Evolutionary conservation across 2,329 filamentous ascomycete species (phyloP), one percentile per base, ranked within the genome.

Genomic region (Diaporthe ampelina): DNA sequence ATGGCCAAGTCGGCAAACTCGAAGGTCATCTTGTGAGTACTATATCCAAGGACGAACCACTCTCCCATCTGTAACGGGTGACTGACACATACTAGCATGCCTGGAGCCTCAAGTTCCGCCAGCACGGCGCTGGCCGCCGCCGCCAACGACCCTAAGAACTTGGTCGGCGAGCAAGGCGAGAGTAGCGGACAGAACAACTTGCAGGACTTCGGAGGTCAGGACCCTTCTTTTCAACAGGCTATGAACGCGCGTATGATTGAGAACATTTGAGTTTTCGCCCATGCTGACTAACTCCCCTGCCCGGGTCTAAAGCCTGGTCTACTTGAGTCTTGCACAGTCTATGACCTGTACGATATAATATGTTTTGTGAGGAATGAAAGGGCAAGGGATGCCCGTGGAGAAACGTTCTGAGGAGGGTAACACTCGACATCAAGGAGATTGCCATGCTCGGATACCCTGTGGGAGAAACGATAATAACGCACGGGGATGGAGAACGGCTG

Each of bases 1-100:
- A 99, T 99, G 96, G 97, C 97, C 79, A 98, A 98, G 90, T 91
- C 91, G 0, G 94, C 95, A 63, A 97, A 95, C 85, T 90, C 88
- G 84, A 97, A 97, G 86, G 93, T 97, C 80, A 95, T 96, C 79
- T 96, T 97, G 40, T 43, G 40, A 43, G 40, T 43, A 17, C 13
- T 43, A 43, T 43, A 3, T 15, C 13, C 40, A 1, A 17, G 40
- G 40, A 4, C 13, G 13, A 43, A 43, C 3, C 13, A 43, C 40
- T 13, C 13, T 17, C 13, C 37, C 13, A 40, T 40, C 37, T 40
- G 37, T 40, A 40, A 15, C 15, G 17, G 13, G 13, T 43, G 40
- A 43, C 40, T 43, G 40, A 43, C 40, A 43, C 13, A 43, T 43
- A 43, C 5, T 7, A 43, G 40, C 88, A 82, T 97, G 78, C 94